Base-by-base conservation (phyloP, 108 stramenopile species). In the Pseudonitzschia multiseries region DNA sequence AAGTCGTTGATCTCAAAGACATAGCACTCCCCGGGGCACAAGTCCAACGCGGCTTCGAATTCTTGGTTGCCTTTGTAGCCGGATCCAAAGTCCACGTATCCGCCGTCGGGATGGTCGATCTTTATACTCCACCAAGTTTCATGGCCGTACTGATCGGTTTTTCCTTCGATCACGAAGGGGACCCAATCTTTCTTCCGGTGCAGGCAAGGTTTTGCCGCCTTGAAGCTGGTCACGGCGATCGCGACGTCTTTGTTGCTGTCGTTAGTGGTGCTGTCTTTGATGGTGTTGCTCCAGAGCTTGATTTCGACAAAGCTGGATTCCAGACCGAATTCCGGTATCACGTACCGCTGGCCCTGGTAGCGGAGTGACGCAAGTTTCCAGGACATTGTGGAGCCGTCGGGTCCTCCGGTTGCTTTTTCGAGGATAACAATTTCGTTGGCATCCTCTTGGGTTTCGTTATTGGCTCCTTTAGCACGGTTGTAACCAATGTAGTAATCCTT, bases 1-100 rank as follows among this genome's bases (percentile, higher is more conserved):
- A 26, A 13, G 33, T 65, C 64, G 33, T 65, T 36, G 22, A 65
- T 59, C 29, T 22, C 21, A 59, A 59, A 59, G 57, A 59, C 57
- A 14, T 59, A 59, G 17, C 57, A 59, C 29, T 59, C 57, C 14
- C 29, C 57, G 46, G 46, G 46, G 46, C 46, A 48, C 17, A 48
- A 18, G 17, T 18, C 17, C 17, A 18, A 18, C 1, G 46, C 12
- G 46, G 46, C 46, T 18, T 10, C 46, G 12, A 48, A 48, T 2
- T 14, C 14, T 48, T 48, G 17, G 46, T 18, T 48, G 17, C 2
- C 17, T 18, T 18, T 18, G 46, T 48, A 48, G 14, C 46, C 46
- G 46, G 46, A 48, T 48, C 46, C 46, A 18, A 48, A 48, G 18
- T 48, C 46, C 2, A 48, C 46, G 46, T 48, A 48, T 14, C 46